Evolutionary conservation across 2,329 filamentous ascomycete genomes (phyloP).

Genomic region (Neocucurbitaria cava): DNA sequence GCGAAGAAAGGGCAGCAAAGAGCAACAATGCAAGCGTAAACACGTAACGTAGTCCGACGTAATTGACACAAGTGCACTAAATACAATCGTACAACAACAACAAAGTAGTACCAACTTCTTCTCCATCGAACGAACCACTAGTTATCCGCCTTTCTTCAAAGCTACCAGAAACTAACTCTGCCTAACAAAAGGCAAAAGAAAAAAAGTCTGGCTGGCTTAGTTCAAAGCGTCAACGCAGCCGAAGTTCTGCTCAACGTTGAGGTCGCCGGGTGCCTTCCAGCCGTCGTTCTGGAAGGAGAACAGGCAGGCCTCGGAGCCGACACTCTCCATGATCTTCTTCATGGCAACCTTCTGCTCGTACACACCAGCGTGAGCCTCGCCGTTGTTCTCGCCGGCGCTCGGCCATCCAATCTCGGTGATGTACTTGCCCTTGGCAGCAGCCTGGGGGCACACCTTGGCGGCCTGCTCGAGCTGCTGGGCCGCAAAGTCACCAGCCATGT

Average conservation of each 20-base stretch:
- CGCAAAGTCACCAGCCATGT: constrained; percentile 78
- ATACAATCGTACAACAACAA: constrained; percentile 14
- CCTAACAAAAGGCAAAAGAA: background rate
- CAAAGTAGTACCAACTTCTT: constrained; percentile 3
- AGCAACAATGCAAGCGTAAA: constrained; percentile 13
- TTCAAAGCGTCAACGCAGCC: constrained; percentile 65
- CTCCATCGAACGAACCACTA: background rate
- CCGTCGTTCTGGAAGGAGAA: constrained; percentile 81
- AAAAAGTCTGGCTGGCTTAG: constrained; percentile 4
- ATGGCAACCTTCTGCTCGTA: constrained; percentile 76
- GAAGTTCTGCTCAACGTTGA: constrained; percentile 81
- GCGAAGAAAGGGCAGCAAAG: background rate
- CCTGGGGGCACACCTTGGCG: constrained; percentile 69
- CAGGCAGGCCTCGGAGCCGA: constrained; percentile 75
- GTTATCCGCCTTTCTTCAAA: background rate
- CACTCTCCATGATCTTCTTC: constrained; percentile 68
- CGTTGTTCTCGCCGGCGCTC: constrained; percentile 71
- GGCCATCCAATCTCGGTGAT: constrained; percentile 96
- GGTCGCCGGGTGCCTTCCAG: constrained; percentile 79
- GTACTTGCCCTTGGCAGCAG: constrained; percentile 67
- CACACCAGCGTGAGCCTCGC: constrained; percentile 71
- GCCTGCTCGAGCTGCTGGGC: constrained; percentile 75
- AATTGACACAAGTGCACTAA: constrained; percentile 12
- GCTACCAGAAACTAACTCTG: background rate
- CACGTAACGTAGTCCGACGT: constrained; percentile 17